phyloP scores from a whole-genome alignment of 805 yeast species.

The Wickerhamomyces sydowiorum region DNA sequence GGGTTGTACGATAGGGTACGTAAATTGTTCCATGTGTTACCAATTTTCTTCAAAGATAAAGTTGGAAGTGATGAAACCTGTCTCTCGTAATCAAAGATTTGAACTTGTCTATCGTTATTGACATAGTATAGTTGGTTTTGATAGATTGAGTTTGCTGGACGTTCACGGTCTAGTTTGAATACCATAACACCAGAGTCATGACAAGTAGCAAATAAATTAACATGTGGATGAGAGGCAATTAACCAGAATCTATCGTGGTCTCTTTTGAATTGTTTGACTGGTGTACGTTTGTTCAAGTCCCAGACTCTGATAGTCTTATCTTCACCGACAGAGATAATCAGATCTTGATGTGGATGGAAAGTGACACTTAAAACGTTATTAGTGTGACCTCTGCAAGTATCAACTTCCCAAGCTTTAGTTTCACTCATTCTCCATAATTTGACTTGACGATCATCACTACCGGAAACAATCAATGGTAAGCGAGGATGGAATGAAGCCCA shows the following conservation, averaged over 20 bases:
- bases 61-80: constrained; percentile 69
- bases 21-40: constrained; percentile 81
- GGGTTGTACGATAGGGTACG: constrained; percentile 87
- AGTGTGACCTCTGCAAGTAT: constrained; percentile 96
- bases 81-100: constrained; percentile 63
- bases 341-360: constrained; percentile 91
- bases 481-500: constrained; percentile 99
- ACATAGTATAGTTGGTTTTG: constrained; percentile 74
- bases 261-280: constrained; percentile 89
- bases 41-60: constrained; percentile 77
- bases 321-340: constrained; percentile 89
- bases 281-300: constrained; percentile 92
- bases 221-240: constrained; percentile 79
- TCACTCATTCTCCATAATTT: constrained; percentile 98
- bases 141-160: constrained; percentile 79
- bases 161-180: constrained; percentile 93
- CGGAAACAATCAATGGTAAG: constrained; percentile 88
- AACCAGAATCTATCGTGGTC: constrained; percentile 95
- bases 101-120: constrained; percentile 82
- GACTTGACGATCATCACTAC: constrained; percentile 93
- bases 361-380: constrained; percentile 84
- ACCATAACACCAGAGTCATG: constrained; percentile 98
- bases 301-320: constrained; percentile 95
- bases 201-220: constrained; percentile 92
- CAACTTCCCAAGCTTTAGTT: constrained; percentile 98